phyloP scores from a whole-genome alignment of 331 rosid genomes.

The Rosa hybrid region DNA sequence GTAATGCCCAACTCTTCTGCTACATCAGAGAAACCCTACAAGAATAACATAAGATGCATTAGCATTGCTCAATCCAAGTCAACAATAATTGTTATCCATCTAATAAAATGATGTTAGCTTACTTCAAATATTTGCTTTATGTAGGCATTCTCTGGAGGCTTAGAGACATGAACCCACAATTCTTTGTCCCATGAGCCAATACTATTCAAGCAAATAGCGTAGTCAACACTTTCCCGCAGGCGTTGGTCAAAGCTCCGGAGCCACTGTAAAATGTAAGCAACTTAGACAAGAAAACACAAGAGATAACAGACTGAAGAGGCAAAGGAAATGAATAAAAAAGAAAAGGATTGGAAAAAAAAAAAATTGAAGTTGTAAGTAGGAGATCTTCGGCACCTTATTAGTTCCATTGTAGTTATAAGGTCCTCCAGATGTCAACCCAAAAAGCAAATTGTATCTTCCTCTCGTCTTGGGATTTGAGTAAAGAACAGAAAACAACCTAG shows the following conservation, averaged over 20 bases:
- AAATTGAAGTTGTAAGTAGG: conserved; percentile 9
- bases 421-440: conserved; percentile 95
- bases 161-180: conserved; percentile 94
- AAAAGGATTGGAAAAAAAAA: conserved; percentile 16
- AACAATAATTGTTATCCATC: background rate
- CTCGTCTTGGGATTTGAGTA: conserved; percentile 96
- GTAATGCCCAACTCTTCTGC: conserved; percentile 80
- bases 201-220: conserved; percentile 90
- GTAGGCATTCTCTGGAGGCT: conserved; percentile 94
- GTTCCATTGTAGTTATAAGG: conserved; percentile 99
- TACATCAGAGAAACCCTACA: conserved; percentile 85
- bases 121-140: conserved; percentile 88
- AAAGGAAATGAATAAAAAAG: background rate
- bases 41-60: conserved; percentile 35
- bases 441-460: conserved; percentile 91
- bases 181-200: conserved; percentile 95
- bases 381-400: conserved; percentile 62
- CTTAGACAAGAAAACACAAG: conserved; percentile 18
- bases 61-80: conserved; percentile 19
- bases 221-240: conserved; percentile 90
- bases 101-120: conserved; percentile 33
- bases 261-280: conserved; percentile 65
- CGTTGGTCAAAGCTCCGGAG: conserved; percentile 97
- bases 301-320: background rate
- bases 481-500: conserved; percentile 86